Conservation (phyloP, 345 rosid species). For the Psidium guajava region DNA sequence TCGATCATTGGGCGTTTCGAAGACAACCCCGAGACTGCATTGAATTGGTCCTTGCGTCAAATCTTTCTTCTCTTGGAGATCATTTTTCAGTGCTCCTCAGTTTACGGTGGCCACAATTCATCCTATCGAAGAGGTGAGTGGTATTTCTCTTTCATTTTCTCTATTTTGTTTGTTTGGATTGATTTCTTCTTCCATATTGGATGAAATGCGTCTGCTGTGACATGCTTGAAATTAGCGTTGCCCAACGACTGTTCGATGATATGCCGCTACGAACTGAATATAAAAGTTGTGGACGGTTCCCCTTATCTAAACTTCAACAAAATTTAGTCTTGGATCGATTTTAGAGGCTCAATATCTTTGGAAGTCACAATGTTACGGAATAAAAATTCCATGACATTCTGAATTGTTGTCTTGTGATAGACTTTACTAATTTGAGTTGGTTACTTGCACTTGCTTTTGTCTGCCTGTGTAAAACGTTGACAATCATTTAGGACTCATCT, state of each 20-base stretch:
- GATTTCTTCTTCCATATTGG: not conserved
- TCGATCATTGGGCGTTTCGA: not conserved
- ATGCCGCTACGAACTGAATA: not conserved
- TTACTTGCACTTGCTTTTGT: too few species aligned
- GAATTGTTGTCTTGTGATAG: too few species aligned
- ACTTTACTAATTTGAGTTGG: too few species aligned
- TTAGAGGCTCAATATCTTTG: not conserved
- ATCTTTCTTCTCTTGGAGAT: not conserved
- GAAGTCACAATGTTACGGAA: not conserved
- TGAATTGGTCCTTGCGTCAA: not conserved
- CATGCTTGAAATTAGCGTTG: too few species aligned
- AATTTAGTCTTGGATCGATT: not conserved
- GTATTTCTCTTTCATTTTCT: not conserved
- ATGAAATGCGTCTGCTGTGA: not conserved
- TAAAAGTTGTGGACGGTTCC: not conserved
- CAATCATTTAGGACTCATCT: not conserved
- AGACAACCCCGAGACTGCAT: not conserved
- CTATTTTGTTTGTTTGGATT: not conserved
- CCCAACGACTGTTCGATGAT: not conserved
- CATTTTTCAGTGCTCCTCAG: not conserved
- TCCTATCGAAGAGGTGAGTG: not conserved
- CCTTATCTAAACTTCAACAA: too few species aligned
- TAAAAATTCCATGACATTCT: too few species aligned
- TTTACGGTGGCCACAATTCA: not conserved
- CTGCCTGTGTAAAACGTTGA: too few species aligned